These are phyloP conservation scores for Xerocomus minutiporus DNA, from an alignment of 1,284 basidiomycete genomes.

Conservation along the genomic window DNA sequence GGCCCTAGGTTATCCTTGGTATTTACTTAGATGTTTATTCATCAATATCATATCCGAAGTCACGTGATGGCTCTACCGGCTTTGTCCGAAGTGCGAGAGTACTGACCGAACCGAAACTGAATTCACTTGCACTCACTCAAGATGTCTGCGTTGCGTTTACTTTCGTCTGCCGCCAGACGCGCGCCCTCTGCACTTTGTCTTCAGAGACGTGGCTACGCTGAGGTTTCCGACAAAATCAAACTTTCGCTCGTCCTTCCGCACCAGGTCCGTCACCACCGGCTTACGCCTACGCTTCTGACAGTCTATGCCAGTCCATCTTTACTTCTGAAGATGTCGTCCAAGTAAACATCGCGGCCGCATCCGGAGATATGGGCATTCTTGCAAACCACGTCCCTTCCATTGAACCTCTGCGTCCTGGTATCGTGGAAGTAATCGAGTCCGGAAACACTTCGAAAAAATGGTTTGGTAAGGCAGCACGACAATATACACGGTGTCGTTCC, in stretches of 20 bases:
- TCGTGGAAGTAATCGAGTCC: constrained; percentile 89
- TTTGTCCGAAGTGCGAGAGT: constrained; percentile 22
- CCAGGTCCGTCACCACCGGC: constrained; percentile 58
- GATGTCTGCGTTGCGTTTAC: constrained; percentile 74
- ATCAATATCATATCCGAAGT: not conserved
- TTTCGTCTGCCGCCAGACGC: constrained; percentile 60
- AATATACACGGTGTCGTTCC: constrained; percentile 3
- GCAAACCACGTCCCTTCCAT: constrained; percentile 95
- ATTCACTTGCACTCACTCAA: constrained; percentile 5
- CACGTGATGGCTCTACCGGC: constrained; percentile 29
- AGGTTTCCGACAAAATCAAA: constrained; percentile 80
- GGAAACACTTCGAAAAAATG: constrained; percentile 82
- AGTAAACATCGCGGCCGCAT: constrained; percentile 88
- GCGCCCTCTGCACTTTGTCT: constrained; percentile 49
- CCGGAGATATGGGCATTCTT: constrained; percentile 98
- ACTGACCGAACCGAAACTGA: not conserved
- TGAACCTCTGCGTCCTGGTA: constrained; percentile 87
- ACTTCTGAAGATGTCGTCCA: constrained; percentile 85
- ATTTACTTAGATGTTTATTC: too few relatives aligned
- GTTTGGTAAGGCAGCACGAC: constrained; percentile 71
- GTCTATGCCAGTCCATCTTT: constrained; percentile 69
- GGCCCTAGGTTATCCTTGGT: too few relatives aligned
- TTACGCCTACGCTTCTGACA: constrained; percentile 9
- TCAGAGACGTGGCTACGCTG: constrained; percentile 81
- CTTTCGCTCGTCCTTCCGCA: constrained; percentile 90